Conservation (phyloP, 805 yeast species). For the Myxozyma vanderwaltii region DNA sequence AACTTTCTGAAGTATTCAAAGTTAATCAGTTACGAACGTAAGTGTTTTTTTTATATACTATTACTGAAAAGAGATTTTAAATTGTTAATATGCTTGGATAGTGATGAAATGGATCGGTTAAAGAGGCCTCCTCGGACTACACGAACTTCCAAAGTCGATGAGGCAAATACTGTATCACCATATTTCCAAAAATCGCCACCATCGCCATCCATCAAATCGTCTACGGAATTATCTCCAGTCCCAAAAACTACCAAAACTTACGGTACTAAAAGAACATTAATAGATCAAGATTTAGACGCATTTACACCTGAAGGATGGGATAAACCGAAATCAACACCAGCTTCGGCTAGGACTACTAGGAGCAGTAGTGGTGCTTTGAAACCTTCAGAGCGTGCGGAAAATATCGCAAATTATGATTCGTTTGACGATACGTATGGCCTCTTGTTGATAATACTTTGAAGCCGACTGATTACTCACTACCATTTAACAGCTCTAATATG, state of each 20-base stretch:
- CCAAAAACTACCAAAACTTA: neutral
- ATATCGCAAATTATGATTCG: constrained; percentile 10
- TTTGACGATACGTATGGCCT: constrained; percentile 7
- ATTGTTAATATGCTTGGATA: neutral
- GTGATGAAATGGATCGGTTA: constrained; percentile 9
- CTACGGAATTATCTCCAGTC: neutral
- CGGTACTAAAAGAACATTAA: neutral
- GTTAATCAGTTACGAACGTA: neutral
- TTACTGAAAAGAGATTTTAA: neutral
- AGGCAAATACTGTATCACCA: neutral
- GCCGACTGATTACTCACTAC: neutral
- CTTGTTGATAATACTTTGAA: neutral
- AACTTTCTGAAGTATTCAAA: constrained; percentile 3
- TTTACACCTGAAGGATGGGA: constrained; percentile 8
- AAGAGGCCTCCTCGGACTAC: neutral
- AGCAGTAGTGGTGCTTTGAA: neutral
- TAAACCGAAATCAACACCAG: neutral
- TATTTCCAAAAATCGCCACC: neutral
- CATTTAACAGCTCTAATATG: neutral
- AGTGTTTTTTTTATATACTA: neutral
- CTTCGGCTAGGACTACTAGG: neutral
- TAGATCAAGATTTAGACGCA: constrained; percentile 4
- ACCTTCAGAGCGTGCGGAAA: neutral
- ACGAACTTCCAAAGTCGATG: neutral
- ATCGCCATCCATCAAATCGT: no score